phyloP scores from a whole-genome alignment of 129 eudicot species.

The Deinandra increscens region DNA sequence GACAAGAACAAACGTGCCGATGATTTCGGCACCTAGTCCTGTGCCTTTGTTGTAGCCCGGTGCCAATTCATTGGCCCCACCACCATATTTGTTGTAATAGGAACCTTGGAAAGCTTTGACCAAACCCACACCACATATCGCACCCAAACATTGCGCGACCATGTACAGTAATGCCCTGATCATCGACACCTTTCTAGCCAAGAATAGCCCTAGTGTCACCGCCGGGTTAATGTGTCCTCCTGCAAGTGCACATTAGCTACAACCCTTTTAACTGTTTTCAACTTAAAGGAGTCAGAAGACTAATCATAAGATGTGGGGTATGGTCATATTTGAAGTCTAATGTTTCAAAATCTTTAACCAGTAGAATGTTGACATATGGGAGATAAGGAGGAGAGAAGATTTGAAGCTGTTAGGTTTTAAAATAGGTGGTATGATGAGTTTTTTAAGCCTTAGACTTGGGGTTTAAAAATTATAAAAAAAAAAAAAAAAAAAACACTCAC shows the following conservation, averaged over 20 bases:
- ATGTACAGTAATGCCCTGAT: slow-evolving; percentile 70
- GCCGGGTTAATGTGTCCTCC: slow-evolving; percentile 97
- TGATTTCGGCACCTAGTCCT: slow-evolving; percentile 75
- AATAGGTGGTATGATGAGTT: no score
- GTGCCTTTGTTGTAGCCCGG: slow-evolving; percentile 73
- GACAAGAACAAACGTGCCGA: slow-evolving; percentile 85
- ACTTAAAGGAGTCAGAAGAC: no score
- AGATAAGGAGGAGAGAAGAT: no score
- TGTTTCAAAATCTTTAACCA: no score
- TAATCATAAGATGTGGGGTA: no score
- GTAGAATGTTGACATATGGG: no score
- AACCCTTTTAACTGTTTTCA: not conserved
- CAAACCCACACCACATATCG: slow-evolving; percentile 86
- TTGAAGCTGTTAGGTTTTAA: no score
- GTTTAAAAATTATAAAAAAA: no score
- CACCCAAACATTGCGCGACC: slow-evolving; percentile 87
- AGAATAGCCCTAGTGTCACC: slow-evolving; percentile 75
- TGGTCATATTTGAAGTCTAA: no score
- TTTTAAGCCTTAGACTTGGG: no score
- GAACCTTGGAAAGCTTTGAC: slow-evolving; percentile 81
- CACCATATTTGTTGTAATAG: slow-evolving; percentile 61
- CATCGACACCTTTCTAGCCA: slow-evolving; percentile 87
- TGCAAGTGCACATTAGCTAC: slow-evolving; percentile 18
- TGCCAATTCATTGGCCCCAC: slow-evolving; percentile 68
- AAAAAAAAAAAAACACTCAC: no score